Evolutionary conservation across 2,329 filamentous ascomycete genomes (phyloP).

Genomic region (Calonectria hawksworthii): DNA sequence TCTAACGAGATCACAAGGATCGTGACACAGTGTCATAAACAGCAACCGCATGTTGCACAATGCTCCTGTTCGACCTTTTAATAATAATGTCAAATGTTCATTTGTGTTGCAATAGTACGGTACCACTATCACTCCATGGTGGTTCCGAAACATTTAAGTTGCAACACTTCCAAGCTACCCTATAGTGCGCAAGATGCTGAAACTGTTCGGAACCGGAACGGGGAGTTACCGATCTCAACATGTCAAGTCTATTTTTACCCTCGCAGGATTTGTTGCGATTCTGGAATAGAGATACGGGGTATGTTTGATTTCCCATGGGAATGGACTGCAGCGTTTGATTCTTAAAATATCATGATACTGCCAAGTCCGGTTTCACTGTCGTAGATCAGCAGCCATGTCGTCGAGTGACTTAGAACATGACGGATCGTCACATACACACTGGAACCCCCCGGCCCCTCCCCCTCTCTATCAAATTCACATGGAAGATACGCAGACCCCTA

Average conservation of each 20-base stretch:
- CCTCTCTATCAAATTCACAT: not conserved
- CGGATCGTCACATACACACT: not conserved
- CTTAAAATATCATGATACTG: not conserved
- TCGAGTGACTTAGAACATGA: not conserved
- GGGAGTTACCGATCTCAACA: not conserved
- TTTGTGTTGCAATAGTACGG: not conserved
- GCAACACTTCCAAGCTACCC: not conserved
- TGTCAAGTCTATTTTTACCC: not conserved
- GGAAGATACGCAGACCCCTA: not conserved
- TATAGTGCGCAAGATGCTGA: not conserved
- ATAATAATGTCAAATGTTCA: not conserved
- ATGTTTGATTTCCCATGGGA: not conserved
- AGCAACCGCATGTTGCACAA: not conserved
- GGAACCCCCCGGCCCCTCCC: not conserved
- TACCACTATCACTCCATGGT: not conserved
- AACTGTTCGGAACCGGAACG: not conserved
- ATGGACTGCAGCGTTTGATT: not conserved
- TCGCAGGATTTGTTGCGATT: no score
- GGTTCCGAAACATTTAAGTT: not conserved
- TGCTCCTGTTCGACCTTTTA: not conserved
- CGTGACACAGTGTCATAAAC: not conserved
- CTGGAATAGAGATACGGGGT: not conserved
- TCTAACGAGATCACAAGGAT: not conserved
- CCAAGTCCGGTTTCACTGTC: not conserved
- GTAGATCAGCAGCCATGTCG: not conserved